Conservation (phyloP, 2,329 filamentous ascomycete genomes). For the Talaromyces sp. region DNA sequence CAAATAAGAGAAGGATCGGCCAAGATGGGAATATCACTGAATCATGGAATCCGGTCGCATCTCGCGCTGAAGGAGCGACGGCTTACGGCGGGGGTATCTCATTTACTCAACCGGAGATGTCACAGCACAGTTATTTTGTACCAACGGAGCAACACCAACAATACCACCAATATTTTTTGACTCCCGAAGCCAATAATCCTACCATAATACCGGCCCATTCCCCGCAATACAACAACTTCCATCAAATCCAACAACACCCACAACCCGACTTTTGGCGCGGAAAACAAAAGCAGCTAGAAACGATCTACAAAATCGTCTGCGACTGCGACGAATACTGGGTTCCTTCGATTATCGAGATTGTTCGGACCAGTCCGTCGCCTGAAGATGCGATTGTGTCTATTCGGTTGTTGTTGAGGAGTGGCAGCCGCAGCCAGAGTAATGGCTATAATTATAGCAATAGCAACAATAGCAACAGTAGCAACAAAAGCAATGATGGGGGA, state of each 20-base stretch:
- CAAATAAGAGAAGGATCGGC: background rate
- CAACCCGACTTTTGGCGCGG: slow-evolving; percentile 26
- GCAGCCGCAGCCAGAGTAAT: background rate
- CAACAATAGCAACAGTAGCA: background rate
- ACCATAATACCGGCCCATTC: background rate
- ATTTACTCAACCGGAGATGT: background rate
- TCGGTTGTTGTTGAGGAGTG: slow-evolving; percentile 11
- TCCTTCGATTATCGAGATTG: slow-evolving; percentile 27
- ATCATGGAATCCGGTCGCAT: background rate
- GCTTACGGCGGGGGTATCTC: background rate
- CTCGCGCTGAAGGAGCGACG: background rate
- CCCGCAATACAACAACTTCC: background rate
- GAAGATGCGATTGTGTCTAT: slow-evolving; percentile 30
- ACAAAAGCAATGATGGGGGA: background rate
- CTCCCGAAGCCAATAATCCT: background rate
- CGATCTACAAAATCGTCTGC: slow-evolving; percentile 27
- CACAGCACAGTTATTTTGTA: background rate
- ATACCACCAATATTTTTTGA: background rate
- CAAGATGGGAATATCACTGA: background rate
- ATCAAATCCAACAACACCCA: slow-evolving; percentile 16
- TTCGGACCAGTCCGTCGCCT: slow-evolving; percentile 27
- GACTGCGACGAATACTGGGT: slow-evolving; percentile 28
- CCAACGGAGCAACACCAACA: background rate
- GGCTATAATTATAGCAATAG: background rate
- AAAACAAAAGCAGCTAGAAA: slow-evolving; percentile 26